phyloP scores from a whole-genome alignment of 108 stramenopile species.

The Nitzschia inconspicua region DNA sequence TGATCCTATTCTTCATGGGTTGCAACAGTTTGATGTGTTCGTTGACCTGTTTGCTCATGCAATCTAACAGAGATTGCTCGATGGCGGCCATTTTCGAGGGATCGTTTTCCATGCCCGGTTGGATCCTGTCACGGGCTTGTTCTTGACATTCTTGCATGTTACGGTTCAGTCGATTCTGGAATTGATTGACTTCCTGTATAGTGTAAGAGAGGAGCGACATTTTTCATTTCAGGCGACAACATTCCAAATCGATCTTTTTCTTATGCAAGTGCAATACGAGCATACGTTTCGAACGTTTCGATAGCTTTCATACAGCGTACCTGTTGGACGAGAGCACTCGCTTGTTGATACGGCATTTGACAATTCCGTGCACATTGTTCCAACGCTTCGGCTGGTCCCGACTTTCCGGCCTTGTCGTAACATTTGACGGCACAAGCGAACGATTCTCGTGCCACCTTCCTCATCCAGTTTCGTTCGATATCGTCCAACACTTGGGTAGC shows the following conservation, averaged over 20 bases:
- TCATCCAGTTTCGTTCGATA: constrained; percentile 51
- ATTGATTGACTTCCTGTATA: constrained; percentile 71
- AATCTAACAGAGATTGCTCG: constrained; percentile 59
- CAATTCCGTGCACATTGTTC: constrained; percentile 71
- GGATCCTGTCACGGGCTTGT: constrained; percentile 72
- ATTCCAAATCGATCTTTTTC: too few relatives aligned
- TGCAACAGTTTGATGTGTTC: constrained; percentile 65
- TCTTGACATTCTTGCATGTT: constrained; percentile 86
- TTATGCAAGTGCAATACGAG: too few relatives aligned
- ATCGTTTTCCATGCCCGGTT: constrained; percentile 71
- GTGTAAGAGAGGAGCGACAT: too few relatives aligned
- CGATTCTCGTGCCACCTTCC: constrained; percentile 63
- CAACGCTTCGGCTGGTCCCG: constrained; percentile 59
- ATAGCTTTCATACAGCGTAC: too few relatives aligned
- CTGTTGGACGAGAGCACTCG: constrained; percentile 57
- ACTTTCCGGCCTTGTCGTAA: constrained; percentile 72
- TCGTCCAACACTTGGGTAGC: constrained; percentile 55
- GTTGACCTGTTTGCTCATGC: constrained; percentile 68
- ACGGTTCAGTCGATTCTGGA: constrained; percentile 77
- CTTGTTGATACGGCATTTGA: constrained; percentile 73
- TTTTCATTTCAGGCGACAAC: too few relatives aligned
- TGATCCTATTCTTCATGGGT: constrained; percentile 76
- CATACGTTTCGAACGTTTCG: too few relatives aligned
- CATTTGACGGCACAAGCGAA: constrained; percentile 59
- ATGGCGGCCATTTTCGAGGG: constrained; percentile 59